These are phyloP conservation scores for Paramecium pentaurelia DNA, from an alignment of 73 alveolate species.

Conservation along the genomic window DNA sequence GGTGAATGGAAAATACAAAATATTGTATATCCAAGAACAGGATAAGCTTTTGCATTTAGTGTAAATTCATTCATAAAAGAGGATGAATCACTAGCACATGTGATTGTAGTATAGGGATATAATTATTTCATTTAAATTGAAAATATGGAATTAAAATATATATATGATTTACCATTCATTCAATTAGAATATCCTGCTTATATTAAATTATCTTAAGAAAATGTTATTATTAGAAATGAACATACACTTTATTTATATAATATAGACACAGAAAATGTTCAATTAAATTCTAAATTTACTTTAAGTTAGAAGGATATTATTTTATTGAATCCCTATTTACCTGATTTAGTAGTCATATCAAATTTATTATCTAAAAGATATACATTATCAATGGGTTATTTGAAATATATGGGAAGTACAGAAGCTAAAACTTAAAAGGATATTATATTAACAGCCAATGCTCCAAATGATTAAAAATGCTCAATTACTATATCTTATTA, in stretches of 20 bases:
- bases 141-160: background rate
- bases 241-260: background rate
- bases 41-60: conserved; percentile 26
- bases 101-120: background rate
- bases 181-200: conserved; percentile 10
- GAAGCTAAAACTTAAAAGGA: background rate
- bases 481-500: background rate
- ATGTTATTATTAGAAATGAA: background rate
- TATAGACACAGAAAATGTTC: background rate
- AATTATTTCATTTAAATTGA: background rate
- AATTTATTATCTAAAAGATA: background rate
- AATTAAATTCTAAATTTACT: background rate
- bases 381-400: background rate
- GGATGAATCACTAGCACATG: background rate
- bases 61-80: background rate
- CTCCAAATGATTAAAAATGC: background rate
- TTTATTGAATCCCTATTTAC: background rate
- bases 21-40: background rate
- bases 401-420: background rate
- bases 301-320: background rate
- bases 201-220: background rate
- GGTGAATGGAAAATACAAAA: background rate
- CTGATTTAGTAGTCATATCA: background rate
- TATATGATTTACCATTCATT: conserved; percentile 11
- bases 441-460: background rate